phyloP scores from a whole-genome alignment of 2,329 filamentous ascomycete genomes.

The Neodidymelliopsis sp. region DNA sequence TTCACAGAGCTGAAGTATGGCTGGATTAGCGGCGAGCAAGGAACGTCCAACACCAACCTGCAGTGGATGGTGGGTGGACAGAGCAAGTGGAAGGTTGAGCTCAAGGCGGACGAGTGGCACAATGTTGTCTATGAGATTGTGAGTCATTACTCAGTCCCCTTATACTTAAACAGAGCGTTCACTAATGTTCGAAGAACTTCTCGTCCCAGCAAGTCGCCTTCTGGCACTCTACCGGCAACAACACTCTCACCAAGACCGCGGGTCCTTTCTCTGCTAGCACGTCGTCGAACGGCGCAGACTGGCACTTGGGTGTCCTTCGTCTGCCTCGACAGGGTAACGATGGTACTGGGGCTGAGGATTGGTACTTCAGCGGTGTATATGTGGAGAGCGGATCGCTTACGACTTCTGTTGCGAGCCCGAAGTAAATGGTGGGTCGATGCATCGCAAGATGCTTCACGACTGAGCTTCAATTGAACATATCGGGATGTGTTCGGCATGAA shows the following conservation, averaged over 20 bases:
- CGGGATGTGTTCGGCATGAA: too few relatives aligned
- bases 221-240: slow-evolving; percentile 72
- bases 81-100: slow-evolving; percentile 68
- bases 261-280: slow-evolving; percentile 67
- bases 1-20: slow-evolving; percentile 79
- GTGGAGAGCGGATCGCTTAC: slow-evolving; percentile 65
- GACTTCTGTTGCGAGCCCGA: slow-evolving; percentile 42
- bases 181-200: slow-evolving; percentile 61
- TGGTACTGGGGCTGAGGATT: slow-evolving; percentile 66
- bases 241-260: slow-evolving; percentile 65
- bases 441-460: too few relatives aligned
- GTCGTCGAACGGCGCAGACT: slow-evolving; percentile 73
- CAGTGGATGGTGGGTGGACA: slow-evolving; percentile 70
- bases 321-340: slow-evolving; percentile 65
- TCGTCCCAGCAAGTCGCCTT: slow-evolving; percentile 67
- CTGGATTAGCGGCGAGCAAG: slow-evolving; percentile 60
- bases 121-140: slow-evolving; percentile 77
- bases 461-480: background rate
- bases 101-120: slow-evolving; percentile 72
- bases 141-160: slow-evolving; percentile 23
- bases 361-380: slow-evolving; percentile 76
- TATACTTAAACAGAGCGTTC: background rate
- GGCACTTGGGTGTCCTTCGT: slow-evolving; percentile 75
- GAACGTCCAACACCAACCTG: slow-evolving; percentile 62
- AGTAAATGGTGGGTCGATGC: too few relatives aligned